phyloP scores from a whole-genome alignment of 176 grass and related monocot species.

The Bolboschoenus planiculmis region DNA sequence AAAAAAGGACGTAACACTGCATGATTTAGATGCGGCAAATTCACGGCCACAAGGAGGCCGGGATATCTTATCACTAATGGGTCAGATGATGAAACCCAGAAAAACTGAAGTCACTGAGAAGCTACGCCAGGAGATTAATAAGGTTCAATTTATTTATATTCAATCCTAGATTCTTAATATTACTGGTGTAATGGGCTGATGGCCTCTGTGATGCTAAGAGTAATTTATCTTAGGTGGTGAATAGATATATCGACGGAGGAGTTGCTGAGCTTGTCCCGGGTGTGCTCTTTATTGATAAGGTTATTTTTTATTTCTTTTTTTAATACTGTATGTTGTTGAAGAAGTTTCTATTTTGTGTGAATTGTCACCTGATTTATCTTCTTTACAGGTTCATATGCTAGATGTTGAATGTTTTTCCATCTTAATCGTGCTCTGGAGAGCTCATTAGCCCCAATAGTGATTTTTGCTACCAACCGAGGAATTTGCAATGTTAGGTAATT shows the following conservation, averaged over 20 bases:
- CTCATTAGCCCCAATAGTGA: slow-evolving; percentile 79
- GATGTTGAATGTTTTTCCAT: slow-evolving; percentile 97
- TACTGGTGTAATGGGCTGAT: background rate
- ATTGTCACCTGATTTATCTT: background rate
- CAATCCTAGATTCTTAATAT: slow-evolving; percentile 6
- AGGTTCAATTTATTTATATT: slow-evolving; percentile 36
- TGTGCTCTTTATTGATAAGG: slow-evolving; percentile 95
- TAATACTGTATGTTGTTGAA: background rate
- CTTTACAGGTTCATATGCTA: slow-evolving; percentile 84
- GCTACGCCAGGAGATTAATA: slow-evolving; percentile 89
- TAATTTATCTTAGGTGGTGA: slow-evolving; percentile 67
- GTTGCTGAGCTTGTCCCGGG: slow-evolving; percentile 94
- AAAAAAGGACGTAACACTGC: slow-evolving; percentile 86
- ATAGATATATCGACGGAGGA: slow-evolving; percentile 88
- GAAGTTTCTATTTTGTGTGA: background rate
- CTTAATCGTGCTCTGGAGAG: slow-evolving; percentile 94
- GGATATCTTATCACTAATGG: slow-evolving; percentile 96
- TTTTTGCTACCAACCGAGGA: slow-evolving; percentile 88
- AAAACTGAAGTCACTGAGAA: slow-evolving; percentile 98
- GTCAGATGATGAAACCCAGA: slow-evolving; percentile 89
- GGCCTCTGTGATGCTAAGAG: background rate
- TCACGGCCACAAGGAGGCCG: slow-evolving; percentile 94
- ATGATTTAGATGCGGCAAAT: slow-evolving; percentile 97
- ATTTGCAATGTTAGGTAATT: slow-evolving; percentile 96
- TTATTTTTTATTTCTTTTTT: slow-evolving; percentile 32